Evolutionary conservation across 306 rosid species (phyloP).

Genomic region (Bauhinia variegata): DNA sequence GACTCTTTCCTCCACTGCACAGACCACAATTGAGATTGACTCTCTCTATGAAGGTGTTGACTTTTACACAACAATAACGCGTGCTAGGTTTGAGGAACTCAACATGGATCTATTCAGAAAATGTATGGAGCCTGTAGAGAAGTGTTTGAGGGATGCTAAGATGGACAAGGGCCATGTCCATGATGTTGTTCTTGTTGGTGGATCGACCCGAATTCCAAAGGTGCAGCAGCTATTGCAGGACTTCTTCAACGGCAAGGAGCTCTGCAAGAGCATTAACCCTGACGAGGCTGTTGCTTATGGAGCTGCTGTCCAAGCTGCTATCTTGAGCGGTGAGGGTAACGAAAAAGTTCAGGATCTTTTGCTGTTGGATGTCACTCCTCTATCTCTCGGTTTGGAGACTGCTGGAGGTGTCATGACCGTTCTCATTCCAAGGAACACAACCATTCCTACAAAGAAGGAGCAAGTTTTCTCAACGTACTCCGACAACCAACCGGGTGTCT

Average conservation of each 20-base stretch:
- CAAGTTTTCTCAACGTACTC: slow-evolving; percentile 69
- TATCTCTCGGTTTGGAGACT: slow-evolving; percentile 60
- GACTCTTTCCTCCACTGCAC: slow-evolving; percentile 74
- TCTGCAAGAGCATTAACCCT: slow-evolving; percentile 73
- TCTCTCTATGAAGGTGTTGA: slow-evolving; percentile 65
- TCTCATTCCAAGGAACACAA: slow-evolving; percentile 66
- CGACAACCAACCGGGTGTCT: slow-evolving; percentile 65
- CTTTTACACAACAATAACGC: slow-evolving; percentile 63
- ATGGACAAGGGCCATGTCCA: slow-evolving; percentile 65
- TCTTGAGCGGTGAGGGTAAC: slow-evolving; percentile 67
- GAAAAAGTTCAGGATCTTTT: slow-evolving; percentile 67
- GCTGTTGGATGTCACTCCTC: slow-evolving; percentile 68
- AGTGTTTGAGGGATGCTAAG: slow-evolving; percentile 72
- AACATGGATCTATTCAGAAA: slow-evolving; percentile 75
- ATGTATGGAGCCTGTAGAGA: slow-evolving; percentile 77
- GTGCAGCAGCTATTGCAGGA: slow-evolving; percentile 73
- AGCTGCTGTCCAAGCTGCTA: slow-evolving; percentile 75
- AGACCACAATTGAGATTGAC: slow-evolving; percentile 71
- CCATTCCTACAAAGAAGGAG: slow-evolving; percentile 75
- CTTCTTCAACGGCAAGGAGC: slow-evolving; percentile 73
- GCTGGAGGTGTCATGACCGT: slow-evolving; percentile 71
- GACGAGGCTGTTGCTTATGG: slow-evolving; percentile 84
- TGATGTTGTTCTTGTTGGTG: slow-evolving; percentile 75
- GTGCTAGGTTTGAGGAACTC: slow-evolving; percentile 73
- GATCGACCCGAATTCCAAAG: slow-evolving; percentile 73